Evolutionary conservation across 2,329 filamentous ascomycete genomes (phyloP), one percentile per base, ranked within the genome.

Genomic region (Sclerotinia subarctica): DNA sequence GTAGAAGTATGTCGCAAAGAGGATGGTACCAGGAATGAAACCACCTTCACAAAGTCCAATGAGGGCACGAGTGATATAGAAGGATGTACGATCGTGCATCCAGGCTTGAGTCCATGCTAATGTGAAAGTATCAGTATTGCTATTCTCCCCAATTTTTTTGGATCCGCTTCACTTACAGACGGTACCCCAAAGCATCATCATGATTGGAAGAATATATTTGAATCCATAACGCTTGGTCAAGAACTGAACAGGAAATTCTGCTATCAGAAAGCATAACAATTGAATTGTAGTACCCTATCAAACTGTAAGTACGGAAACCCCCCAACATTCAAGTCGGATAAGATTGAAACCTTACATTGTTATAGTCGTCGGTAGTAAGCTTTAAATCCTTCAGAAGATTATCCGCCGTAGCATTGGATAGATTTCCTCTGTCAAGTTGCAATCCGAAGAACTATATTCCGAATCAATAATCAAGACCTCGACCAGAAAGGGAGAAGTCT

Each of bases 1-100:
- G 78, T 91, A 92, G 78, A 88, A 92, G 76, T 92, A 92, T 38
- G 84, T 87, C 1, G 91, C 80, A 74, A 90, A 91, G 0, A 88
- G 78, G 64, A 89, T 85, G 38, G 75, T 74, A 74, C 85, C 86
- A 7, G 87, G 86, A 68, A 89, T 89, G 70, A 90, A 89, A 3
- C 86, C 79, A 52, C 76, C 74, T 63, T 76, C 71, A 35, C 75
- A 63, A 15, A 74, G 70, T 38, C 74, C 75, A 26, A 76, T 70
- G 1, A 76, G 65, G 24, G 74, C 69, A 63, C 75, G 69, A n/a
- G 67, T 71, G 10, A 70, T 59, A 13, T 75, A 69, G 63, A 76
- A 83, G 3, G 78, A 79, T 2, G 76, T 77, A 35, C 78, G 79
- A 0, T 72, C 73, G 13, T 19, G 65, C 29, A 75, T 58, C 65